These are phyloP conservation scores for Lithospermum erythrorhizon DNA, from an alignment of 257 asterid genomes.

Conservation along the genomic window DNA sequence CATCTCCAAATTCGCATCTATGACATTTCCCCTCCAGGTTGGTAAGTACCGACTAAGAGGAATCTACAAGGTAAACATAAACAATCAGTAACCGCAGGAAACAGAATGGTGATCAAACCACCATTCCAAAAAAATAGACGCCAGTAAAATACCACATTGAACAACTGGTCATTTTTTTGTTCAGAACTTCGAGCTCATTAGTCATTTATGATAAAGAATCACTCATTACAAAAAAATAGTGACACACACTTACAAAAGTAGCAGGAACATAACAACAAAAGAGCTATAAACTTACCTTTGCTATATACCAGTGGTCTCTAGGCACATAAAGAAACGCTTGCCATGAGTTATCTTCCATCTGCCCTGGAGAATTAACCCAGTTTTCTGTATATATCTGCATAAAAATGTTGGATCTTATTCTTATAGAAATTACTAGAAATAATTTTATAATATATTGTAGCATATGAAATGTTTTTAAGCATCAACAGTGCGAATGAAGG, in stretches of 20 bases:
- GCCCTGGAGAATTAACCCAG: slow-evolving; percentile 98
- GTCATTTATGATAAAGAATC: too few species aligned
- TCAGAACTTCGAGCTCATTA: background rate
- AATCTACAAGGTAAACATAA: slow-evolving; percentile 35
- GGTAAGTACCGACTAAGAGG: slow-evolving; percentile 80
- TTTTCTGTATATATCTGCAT: slow-evolving; percentile 91
- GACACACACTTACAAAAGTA: background rate
- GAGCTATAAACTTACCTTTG: slow-evolving; percentile 48
- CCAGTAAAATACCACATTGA: background rate
- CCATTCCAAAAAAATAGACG: too few species aligned
- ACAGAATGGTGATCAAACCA: too few species aligned
- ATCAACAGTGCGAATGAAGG: too few species aligned
- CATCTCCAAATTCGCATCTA: slow-evolving; percentile 81
- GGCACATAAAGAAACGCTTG: slow-evolving; percentile 88
- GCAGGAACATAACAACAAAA: slow-evolving; percentile 8
- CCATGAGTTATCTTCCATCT: slow-evolving; percentile 98
- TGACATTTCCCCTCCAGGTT: slow-evolving; percentile 91
- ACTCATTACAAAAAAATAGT: background rate
- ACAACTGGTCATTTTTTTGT: background rate
- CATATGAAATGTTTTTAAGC: too few species aligned
- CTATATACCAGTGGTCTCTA: slow-evolving; percentile 78
- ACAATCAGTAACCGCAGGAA: background rate
- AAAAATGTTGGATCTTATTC: slow-evolving; percentile 5
- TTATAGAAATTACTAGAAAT: too few species aligned
- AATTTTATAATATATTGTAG: too few species aligned